Evolutionary conservation across 2,329 filamentous ascomycete genomes (phyloP).

Genomic region (Neocucurbitaria cava): DNA sequence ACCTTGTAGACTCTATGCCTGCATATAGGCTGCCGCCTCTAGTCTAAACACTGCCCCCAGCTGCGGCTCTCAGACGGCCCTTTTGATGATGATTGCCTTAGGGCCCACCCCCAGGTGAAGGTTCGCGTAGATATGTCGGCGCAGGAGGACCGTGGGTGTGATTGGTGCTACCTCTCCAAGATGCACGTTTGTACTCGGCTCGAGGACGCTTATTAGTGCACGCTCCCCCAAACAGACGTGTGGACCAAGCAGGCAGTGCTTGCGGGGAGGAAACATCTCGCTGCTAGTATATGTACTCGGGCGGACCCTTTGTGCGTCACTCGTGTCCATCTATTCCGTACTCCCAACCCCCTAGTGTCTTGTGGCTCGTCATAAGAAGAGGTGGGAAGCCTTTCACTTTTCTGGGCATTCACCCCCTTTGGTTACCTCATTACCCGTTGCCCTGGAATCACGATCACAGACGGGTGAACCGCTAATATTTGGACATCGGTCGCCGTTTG

Average conservation of each 20-base stretch:
- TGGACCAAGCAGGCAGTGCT: constrained; percentile 25
- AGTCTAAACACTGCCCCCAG: constrained; percentile 3
- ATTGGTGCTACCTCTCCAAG: constrained; percentile 32
- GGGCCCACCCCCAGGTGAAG: constrained; percentile 9
- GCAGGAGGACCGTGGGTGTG: constrained; percentile 17
- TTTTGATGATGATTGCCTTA: constrained; percentile 9
- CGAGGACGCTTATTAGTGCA: constrained; percentile 19
- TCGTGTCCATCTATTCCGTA: constrained; percentile 12
- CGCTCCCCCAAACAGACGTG: constrained; percentile 29
- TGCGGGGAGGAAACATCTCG: constrained; percentile 11
- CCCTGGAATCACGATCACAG: constrained; percentile 1
- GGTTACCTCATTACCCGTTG: constrained; percentile 1
- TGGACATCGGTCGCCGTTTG: not conserved
- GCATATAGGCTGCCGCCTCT: constrained; percentile 23
- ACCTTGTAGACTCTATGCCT: constrained; percentile 17
- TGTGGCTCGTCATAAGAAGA: constrained; percentile 17
- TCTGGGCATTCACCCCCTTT: not conserved
- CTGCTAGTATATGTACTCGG: constrained; percentile 34
- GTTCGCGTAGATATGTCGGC: constrained; percentile 23
- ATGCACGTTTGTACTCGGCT: constrained; percentile 30
- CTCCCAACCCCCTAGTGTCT: constrained; percentile 17
- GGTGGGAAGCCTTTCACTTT: constrained; percentile 12
- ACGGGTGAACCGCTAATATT: constrained; percentile 5
- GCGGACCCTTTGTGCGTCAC: constrained; percentile 32
- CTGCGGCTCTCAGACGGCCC: constrained; percentile 17